Conservation (phyloP, 805 yeast genomes). For the Torulaspora maleeae region DNA sequence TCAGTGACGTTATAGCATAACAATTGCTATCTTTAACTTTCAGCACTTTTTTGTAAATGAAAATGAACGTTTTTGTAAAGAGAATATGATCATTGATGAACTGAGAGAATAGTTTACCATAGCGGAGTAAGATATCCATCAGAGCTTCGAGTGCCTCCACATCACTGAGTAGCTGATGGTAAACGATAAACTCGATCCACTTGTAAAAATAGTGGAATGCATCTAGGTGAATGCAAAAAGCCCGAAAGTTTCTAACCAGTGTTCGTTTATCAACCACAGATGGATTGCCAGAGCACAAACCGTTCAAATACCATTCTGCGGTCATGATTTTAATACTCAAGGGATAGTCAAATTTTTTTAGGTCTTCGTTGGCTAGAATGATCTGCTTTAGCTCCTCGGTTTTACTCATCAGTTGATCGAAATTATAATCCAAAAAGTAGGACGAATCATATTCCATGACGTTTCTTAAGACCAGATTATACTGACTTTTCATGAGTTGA, state of each 20-base stretch:
- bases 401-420: conserved; percentile 32
- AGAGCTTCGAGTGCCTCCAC: conserved; percentile 29
- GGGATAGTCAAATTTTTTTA: conserved; percentile 28
- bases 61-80: conserved; percentile 31
- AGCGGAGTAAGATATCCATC: conserved; percentile 29
- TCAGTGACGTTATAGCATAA: conserved; percentile 25
- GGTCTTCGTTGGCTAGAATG: conserved; percentile 21
- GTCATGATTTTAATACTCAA: conserved; percentile 44
- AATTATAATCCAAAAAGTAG: conserved; percentile 33
- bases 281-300: conserved; percentile 36
- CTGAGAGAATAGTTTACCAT: conserved; percentile 34
- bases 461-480: conserved; percentile 50
- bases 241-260: conserved; percentile 21
- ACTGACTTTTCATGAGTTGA: conserved; percentile 47
- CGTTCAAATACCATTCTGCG: conserved; percentile 46
- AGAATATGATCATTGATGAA: conserved; percentile 38
- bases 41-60: conserved; percentile 26
- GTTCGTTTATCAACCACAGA: conserved; percentile 17
- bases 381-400: conserved; percentile 32
- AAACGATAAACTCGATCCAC: conserved; percentile 34
- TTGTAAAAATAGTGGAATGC: conserved; percentile 34
- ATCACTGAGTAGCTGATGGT: conserved; percentile 32
- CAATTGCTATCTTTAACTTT: conserved; percentile 21
- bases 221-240: conserved; percentile 24
- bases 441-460: conserved; percentile 41